Percentiles rank a stretch among this genome's conserved stretches.
These are phyloP conservation scores for Naegleria fowleri DNA, from an alignment of 208 protist genomes.

Conservation along the genomic window DNA sequence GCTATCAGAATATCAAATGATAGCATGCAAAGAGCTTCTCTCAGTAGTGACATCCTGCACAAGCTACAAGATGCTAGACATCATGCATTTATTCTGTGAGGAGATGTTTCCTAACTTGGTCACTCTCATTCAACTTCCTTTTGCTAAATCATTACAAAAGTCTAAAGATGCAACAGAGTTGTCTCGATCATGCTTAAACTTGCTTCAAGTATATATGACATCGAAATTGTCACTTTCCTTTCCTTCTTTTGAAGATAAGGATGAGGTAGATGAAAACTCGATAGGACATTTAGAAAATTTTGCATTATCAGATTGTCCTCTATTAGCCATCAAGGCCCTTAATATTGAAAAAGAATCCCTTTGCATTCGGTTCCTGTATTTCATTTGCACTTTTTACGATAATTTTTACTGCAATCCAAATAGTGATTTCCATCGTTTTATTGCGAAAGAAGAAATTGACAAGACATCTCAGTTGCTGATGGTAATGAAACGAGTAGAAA, in stretches of 20 bases:
- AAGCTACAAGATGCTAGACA: neutral
- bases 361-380: neutral
- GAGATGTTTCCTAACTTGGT: neutral
- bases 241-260: neutral
- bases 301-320: neutral
- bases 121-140: neutral
- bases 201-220: neutral
- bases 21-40: neutral
- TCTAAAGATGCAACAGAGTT: neutral
- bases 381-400: neutral
- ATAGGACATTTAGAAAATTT: slow-evolving; percentile 5
- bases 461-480: neutral
- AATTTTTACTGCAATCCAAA: slow-evolving; percentile 15
- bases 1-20: neutral
- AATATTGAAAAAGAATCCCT: neutral
- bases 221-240: neutral
- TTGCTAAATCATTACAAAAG: neutral
- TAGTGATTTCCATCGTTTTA: neutral
- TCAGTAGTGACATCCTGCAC: neutral
- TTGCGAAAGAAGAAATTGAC: neutral
- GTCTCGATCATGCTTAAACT: neutral
- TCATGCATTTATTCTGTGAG: neutral
- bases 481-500: neutral
- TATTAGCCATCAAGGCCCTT: neutral
- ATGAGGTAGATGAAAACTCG: neutral